A percentile compares a stretch with the other conserved stretches of the same genome.
These are phyloP conservation scores for Plasmodium chabaudi DNA, from an alignment of 169 alveolate species.

Conservation along the genomic window DNA sequence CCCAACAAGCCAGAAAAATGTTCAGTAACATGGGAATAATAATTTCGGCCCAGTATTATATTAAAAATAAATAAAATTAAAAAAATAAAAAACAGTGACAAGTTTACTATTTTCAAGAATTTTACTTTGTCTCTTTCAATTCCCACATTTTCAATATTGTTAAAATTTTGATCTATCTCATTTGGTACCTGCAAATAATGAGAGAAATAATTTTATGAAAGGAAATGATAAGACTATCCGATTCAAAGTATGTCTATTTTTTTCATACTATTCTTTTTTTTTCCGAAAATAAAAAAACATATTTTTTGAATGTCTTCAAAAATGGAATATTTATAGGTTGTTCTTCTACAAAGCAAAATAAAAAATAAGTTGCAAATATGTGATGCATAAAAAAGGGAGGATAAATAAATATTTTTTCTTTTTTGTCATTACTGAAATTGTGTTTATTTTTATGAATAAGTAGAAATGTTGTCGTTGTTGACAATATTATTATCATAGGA, in stretches of 20 bases:
- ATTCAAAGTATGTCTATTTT: background rate
- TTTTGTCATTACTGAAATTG: conserved; percentile 11
- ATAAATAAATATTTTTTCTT: background rate
- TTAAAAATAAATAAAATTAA: conserved; percentile 31
- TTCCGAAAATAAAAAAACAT: conserved; percentile 15
- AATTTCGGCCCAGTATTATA: conserved; percentile 25
- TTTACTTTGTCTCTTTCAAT: conserved; percentile 9
- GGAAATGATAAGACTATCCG: background rate
- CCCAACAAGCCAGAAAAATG: conserved; percentile 1
- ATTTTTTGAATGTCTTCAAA: conserved; percentile 12
- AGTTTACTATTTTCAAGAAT: conserved; percentile 8
- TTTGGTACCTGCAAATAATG: background rate
- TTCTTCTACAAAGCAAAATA: conserved; percentile 8
- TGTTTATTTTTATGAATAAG: conserved; percentile 14
- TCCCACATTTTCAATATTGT: background rate
- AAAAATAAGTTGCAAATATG: background rate
- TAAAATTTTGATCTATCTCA: background rate
- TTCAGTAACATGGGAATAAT: conserved; percentile 8
- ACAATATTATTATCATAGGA: conserved; percentile 51
- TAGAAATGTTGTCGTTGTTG: conserved; percentile 35
- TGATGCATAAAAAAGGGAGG: background rate
- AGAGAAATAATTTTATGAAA: background rate
- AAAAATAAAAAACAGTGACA: conserved; percentile 25
- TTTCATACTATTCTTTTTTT: background rate
- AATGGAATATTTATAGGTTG: background rate